phyloP scores from a whole-genome alignment of 2,329 filamentous ascomycete genomes.

The Dissoconium aciculare region DNA sequence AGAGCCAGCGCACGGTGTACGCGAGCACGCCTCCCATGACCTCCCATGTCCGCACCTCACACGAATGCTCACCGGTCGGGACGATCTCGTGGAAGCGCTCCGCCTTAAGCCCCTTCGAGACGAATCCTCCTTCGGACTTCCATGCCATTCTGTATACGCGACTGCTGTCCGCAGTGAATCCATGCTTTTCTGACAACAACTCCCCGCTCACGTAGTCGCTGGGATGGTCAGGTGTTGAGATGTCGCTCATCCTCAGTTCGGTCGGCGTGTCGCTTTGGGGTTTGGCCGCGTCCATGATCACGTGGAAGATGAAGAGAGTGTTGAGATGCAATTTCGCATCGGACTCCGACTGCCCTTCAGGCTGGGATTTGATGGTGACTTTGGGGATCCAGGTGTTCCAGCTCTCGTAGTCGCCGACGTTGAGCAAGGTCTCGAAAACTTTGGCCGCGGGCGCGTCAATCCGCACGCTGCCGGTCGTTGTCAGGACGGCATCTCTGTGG shows the following conservation, averaged over 20 bases:
- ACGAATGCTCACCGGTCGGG: slow-evolving; percentile 11
- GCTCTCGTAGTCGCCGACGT: slow-evolving; percentile 29
- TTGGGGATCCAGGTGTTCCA: slow-evolving; percentile 33
- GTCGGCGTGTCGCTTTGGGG: slow-evolving; percentile 11
- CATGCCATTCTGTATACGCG: slow-evolving; percentile 16
- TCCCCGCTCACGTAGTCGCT: slow-evolving; percentile 12
- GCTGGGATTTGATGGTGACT: slow-evolving; percentile 23
- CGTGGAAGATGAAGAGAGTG: slow-evolving; percentile 14
- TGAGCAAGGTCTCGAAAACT: slow-evolving; percentile 28
- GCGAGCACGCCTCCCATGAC: slow-evolving; percentile 16
- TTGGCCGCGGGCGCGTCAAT: slow-evolving; percentile 26
- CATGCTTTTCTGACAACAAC: slow-evolving; percentile 7
- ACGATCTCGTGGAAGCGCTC: slow-evolving; percentile 21
- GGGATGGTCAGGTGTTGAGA: slow-evolving; percentile 15
- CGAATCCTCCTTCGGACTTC: slow-evolving; percentile 15
- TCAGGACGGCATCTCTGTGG: slow-evolving; percentile 12
- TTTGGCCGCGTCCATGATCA: slow-evolving; percentile 17
- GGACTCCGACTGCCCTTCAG: slow-evolving; percentile 2
- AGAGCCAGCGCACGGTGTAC: slow-evolving; percentile 18
- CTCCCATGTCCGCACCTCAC: slow-evolving; percentile 20
- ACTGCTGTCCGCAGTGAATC: slow-evolving; percentile 12
- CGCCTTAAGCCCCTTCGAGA: slow-evolving; percentile 11
- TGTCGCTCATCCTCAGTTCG: slow-evolving; percentile 14
- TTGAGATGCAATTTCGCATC: slow-evolving; percentile 8
- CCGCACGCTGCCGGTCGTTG: slow-evolving; percentile 13